These are phyloP conservation scores for Trichosanthes cucumerina DNA, from an alignment of 306 rosid genomes.

Conservation along the genomic window DNA sequence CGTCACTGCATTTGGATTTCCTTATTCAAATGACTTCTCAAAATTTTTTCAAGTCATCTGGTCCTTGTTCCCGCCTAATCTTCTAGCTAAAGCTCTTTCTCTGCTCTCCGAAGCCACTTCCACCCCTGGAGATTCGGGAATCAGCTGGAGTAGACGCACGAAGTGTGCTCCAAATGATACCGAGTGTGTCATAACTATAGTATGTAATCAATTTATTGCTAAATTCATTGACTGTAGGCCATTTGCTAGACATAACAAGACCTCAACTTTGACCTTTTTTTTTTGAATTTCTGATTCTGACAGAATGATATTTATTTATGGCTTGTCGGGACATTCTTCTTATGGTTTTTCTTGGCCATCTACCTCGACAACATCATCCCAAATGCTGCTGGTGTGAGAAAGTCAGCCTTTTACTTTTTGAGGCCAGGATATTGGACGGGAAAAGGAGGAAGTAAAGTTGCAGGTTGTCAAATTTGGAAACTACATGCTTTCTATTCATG, in stretches of 20 bases:
- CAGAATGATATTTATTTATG: constrained; percentile 66
- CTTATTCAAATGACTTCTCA: constrained; percentile 18
- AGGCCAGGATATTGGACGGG: constrained; percentile 70
- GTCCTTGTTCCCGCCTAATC: constrained; percentile 87
- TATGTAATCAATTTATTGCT: constrained; percentile 23
- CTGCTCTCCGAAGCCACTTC: constrained; percentile 50
- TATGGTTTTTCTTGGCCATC: constrained; percentile 77
- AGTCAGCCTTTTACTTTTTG: constrained; percentile 57
- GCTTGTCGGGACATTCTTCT: constrained; percentile 54
- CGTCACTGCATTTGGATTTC: constrained; percentile 43
- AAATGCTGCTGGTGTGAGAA: constrained; percentile 79
- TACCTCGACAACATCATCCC: constrained; percentile 85
- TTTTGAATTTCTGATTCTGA: constrained; percentile 18
- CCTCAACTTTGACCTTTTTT: background rate
- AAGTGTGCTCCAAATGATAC: constrained; percentile 28
- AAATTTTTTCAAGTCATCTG: constrained; percentile 23
- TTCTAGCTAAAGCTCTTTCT: constrained; percentile 51
- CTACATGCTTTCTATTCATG: background rate
- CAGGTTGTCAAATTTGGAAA: constrained; percentile 32
- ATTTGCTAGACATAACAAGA: background rate
- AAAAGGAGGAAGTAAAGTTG: constrained; percentile 55
- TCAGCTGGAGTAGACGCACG: constrained; percentile 68
- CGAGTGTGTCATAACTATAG: constrained; percentile 59
- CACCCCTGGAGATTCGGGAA: constrained; percentile 41
- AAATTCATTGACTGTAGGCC: background rate